Evolutionary conservation across 2,329 filamentous ascomycete genomes (phyloP).

Genomic region (Trichoderma koningii): DNA sequence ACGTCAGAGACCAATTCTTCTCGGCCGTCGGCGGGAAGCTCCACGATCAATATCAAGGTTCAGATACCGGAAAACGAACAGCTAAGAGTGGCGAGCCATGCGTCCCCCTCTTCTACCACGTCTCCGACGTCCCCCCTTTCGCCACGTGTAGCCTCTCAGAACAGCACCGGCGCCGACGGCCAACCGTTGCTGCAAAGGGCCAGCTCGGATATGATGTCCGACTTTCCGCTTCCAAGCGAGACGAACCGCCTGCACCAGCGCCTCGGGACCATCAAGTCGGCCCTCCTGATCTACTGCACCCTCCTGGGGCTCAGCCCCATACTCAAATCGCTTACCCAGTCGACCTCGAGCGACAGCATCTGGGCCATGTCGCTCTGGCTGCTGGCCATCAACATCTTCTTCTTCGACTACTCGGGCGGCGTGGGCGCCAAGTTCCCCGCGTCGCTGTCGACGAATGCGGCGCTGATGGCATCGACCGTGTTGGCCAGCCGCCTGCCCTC

Average conservation of each 20-base stretch:
- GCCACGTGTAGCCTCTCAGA: conserved; percentile 1
- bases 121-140: conserved; percentile 21
- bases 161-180: not conserved
- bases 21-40: conserved; percentile 47
- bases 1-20: conserved; percentile 34
- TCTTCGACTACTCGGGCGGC: conserved; percentile 89
- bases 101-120: conserved; percentile 45
- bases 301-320: conserved; percentile 91
- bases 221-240: conserved; percentile 39
- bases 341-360: conserved; percentile 90
- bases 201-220: conserved; percentile 38
- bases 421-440: conserved; percentile 66
- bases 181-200: conserved; percentile 34
- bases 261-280: conserved; percentile 85
- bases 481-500: conserved; percentile 85
- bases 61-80: conserved; percentile 17
- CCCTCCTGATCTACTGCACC: conserved; percentile 88
- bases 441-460: conserved; percentile 87
- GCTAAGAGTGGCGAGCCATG: conserved; percentile 22
- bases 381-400: conserved; percentile 93
- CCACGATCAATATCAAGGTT: conserved; percentile 46
- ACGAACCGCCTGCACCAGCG: conserved; percentile 52
- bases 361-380: conserved; percentile 97
- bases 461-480: conserved; percentile 93
- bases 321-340: conserved; percentile 91